Evolutionary conservation across 441 rosid genomes (phyloP).

Genomic region (Biscutella laevigata): DNA sequence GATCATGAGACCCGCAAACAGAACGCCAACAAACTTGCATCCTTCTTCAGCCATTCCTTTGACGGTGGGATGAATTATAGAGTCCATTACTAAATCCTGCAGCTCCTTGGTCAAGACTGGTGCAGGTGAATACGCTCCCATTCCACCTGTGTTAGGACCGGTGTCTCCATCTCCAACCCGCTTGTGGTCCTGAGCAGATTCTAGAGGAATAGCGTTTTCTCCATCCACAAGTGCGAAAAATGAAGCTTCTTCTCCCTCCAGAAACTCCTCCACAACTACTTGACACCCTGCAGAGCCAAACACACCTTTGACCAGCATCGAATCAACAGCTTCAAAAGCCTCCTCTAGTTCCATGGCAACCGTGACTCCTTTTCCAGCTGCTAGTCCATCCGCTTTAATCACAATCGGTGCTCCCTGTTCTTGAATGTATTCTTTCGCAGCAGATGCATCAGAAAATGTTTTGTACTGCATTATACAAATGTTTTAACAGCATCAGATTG

Average conservation of each 20-base stretch:
- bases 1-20: slow-evolving; percentile 90
- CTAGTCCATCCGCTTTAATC: slow-evolving; percentile 89
- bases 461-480: slow-evolving; percentile 44
- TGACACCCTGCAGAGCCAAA: slow-evolving; percentile 85
- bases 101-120: slow-evolving; percentile 72
- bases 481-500: background rate
- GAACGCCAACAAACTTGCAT: slow-evolving; percentile 84
- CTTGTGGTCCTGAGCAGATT: slow-evolving; percentile 94
- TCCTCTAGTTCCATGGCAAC: slow-evolving; percentile 73
- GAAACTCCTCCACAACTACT: slow-evolving; percentile 66
- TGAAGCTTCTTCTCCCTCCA: slow-evolving; percentile 94
- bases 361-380: slow-evolving; percentile 89
- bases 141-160: slow-evolving; percentile 91
- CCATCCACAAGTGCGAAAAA: slow-evolving; percentile 95
- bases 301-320: slow-evolving; percentile 65
- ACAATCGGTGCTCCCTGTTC: slow-evolving; percentile 84
- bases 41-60: slow-evolving; percentile 88
- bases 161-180: slow-evolving; percentile 94
- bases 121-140: slow-evolving; percentile 96
- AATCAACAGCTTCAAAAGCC: slow-evolving; percentile 78
- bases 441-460: slow-evolving; percentile 58
- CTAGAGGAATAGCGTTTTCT: slow-evolving; percentile 79
- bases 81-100: slow-evolving; percentile 59
- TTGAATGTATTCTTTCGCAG: slow-evolving; percentile 60
- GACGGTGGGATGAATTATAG: slow-evolving; percentile 76